Base-by-base conservation (phyloP, 441 rosid species). In the Mallotus repandus region DNA sequence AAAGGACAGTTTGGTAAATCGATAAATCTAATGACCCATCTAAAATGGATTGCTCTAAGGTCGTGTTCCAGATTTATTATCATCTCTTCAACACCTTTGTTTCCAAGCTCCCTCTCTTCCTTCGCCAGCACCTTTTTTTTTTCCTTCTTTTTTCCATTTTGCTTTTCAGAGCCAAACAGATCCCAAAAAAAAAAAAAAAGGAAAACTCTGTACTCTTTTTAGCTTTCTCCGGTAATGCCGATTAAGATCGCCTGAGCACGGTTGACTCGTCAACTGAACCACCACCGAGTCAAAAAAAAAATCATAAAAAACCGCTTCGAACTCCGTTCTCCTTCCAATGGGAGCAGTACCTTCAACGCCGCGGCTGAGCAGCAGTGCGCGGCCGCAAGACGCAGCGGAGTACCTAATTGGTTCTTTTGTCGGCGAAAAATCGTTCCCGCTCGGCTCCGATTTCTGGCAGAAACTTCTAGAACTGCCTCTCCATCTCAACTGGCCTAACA, bases 281-380 rank as follows among this genome's bases (percentile, higher is more conserved):
- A 52, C 68, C 68, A 46, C 68, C 70, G 68, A 66, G 43, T 22
- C 62, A 9, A 66, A 11, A 14, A 52, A 52, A 52, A 13, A 15
- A 9, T 4, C 13, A 9, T 52, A 52, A 15, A n/a, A 54, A 54
- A 56, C 29, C 16, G 75, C 25, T 63, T 72, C 61, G 5, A 32
- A 48, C 58, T 14, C 59, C 32, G 18, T 19, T 56, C 60, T 21
- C 15, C 14, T 5, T 56, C 32, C 63, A 70, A 96, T 96, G 99
- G 98, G 99, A 69, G 91, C 89, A 35, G 92, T 75, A 74, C 92
- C 99, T 79, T 96, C 99, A 13, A 89, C 97, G 81, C 97, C 97
- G 80, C 80, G 74, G 41, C 58, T 38, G 56, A 63, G 72, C 67
- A 76, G 48, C 63, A 21, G 60, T 21, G 35, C 71, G 6, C 85